Evolutionary conservation across 805 yeast genomes (phyloP), one percentile per base, ranked within the genome.

Genomic region (Suhomyces pyralidae): DNA sequence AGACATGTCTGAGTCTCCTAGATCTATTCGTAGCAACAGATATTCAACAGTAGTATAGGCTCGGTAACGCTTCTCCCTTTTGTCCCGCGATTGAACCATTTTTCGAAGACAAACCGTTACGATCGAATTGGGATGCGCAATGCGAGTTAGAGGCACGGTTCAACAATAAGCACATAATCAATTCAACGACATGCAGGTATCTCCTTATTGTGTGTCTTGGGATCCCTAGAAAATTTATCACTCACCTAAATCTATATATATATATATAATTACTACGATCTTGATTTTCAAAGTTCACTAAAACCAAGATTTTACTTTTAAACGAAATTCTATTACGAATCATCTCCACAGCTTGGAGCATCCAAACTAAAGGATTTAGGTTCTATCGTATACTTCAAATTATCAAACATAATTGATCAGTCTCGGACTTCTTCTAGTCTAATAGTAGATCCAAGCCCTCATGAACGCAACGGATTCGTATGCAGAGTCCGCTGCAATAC

Each of bases 401-500:
- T 12, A 9, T 14, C 34, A 30, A 30, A 6, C 7, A n/a, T 32
- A 14, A n/a, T 8, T 32, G 7, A 32, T 32, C 36, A 32, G 36
- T 32, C 14, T n/a, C 3, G n/a, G 34, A 30, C 34, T 30, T 22
- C 12, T 15, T 5, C 7, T 32, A 7, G 36, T 32, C 36, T n/a
- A n/a, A n/a, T 26, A 26, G 28, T 8, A 26, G 38, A 14, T 34
- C n/a, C 38, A 34, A 34, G 38, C 25, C 25, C 25, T 22, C 25
- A 44, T 44, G 46, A 44, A 24, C n/a, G 17, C 36, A n/a, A 44
- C 46, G 10, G 25, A 26, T 26, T 45, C 49, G 14, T 26, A 38
- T 15, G 48, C 36, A 15, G 49, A 17, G 17, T 24, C 40, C 26
- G 36, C 32, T 19, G 22, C 45, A n/a, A 51, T 45, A 15, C 44